phyloP scores from a whole-genome alignment of 1,284 basidiomycete species.

The Ceratobasidium papillatum region DNA sequence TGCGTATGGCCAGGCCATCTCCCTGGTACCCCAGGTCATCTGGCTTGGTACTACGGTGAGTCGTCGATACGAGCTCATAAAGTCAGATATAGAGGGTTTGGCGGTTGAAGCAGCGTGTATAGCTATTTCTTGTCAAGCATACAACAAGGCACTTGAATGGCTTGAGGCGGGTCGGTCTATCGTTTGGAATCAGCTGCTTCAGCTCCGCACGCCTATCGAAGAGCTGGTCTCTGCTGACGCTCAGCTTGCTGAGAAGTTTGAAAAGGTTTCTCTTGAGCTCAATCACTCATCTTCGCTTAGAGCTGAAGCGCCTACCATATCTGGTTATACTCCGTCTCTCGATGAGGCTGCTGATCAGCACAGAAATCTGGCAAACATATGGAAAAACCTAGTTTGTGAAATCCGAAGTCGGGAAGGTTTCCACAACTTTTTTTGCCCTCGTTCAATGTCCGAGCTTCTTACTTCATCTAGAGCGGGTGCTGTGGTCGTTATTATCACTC shows the following conservation, averaged over 20 bases:
- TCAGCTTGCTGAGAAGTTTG: background rate
- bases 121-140: background rate
- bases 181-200: constrained; percentile 6
- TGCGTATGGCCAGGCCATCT: background rate
- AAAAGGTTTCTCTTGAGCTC: background rate
- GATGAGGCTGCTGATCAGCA: too few species aligned
- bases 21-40: constrained; percentile 1
- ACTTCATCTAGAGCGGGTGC: background rate
- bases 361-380: background rate
- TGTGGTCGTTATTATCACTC: background rate
- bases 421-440: background rate
- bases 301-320: too few species aligned
- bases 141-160: constrained; percentile 1
- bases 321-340: too few species aligned
- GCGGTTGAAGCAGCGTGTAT: background rate
- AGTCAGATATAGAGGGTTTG: background rate
- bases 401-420: background rate
- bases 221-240: background rate
- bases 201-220: constrained; percentile 4
- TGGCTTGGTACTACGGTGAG: background rate
- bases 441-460: background rate
- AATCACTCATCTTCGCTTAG: background rate
- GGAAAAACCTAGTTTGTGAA: background rate
- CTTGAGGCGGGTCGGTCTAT: constrained; percentile 15
- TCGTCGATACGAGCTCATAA: background rate